phyloP scores from a whole-genome alignment of 2,329 filamentous ascomycete genomes.

The Ophiostoma pallidulum region DNA sequence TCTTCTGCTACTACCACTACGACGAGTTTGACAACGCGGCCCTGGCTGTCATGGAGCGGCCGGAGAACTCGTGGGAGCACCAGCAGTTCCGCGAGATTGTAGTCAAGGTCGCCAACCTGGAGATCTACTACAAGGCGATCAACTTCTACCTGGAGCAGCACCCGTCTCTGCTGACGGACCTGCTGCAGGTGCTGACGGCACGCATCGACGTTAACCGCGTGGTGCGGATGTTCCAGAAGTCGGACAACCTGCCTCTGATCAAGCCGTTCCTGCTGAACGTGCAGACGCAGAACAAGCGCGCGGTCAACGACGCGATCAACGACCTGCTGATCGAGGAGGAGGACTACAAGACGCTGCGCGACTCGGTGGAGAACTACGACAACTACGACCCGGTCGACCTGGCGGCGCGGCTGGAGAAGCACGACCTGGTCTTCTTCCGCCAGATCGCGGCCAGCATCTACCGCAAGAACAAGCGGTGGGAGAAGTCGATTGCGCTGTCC shows the following conservation, averaged over 20 bases:
- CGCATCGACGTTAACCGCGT: slow-evolving; percentile 97
- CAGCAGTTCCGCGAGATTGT: slow-evolving; percentile 99
- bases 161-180: slow-evolving; percentile 87
- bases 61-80: slow-evolving; percentile 97
- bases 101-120: slow-evolving; percentile 94
- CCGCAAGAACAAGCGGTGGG: slow-evolving; percentile 99
- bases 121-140: slow-evolving; percentile 96
- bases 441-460: slow-evolving; percentile 98
- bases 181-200: slow-evolving; percentile 82
- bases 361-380: slow-evolving; percentile 97
- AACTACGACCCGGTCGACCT: slow-evolving; percentile 96
- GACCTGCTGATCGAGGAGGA: slow-evolving; percentile 97
- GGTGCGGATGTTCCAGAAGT: slow-evolving; percentile 98
- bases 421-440: slow-evolving; percentile 97
- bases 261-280: slow-evolving; percentile 98
- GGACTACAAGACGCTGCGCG: slow-evolving; percentile 95
- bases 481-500: slow-evolving; percentile 93
- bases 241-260: slow-evolving; percentile 94
- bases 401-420: slow-evolving; percentile 87
- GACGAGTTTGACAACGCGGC: slow-evolving; percentile 98
- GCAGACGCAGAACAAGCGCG: slow-evolving; percentile 93
- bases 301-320: slow-evolving; percentile 96
- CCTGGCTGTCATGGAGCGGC: slow-evolving; percentile 94
- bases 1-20: slow-evolving; percentile 97
- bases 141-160: slow-evolving; percentile 98